A percentile compares a stretch with the other conserved stretches of the same genome.
These are phyloP conservation scores for Penicillium canariense DNA, from an alignment of 495 filamentous ascomycete genomes.

Conservation along the genomic window DNA sequence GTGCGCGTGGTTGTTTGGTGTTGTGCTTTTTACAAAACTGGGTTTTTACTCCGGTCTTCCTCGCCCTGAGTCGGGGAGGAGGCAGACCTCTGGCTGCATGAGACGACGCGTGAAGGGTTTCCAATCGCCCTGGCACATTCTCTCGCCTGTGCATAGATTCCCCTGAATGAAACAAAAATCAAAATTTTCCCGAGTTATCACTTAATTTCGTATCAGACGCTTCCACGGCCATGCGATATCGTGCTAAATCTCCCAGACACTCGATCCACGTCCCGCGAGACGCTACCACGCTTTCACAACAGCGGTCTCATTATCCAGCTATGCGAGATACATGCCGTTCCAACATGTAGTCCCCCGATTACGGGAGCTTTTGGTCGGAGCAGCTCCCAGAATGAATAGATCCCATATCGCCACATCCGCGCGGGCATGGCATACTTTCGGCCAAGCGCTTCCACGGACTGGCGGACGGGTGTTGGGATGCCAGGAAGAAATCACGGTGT, in stretches of 20 bases:
- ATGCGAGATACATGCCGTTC: constrained; percentile 77
- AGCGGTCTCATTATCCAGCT: constrained; percentile 77
- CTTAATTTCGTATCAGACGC: constrained; percentile 18
- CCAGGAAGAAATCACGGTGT: too few relatives aligned
- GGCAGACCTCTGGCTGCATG: constrained; percentile 33
- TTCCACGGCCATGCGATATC: constrained; percentile 77
- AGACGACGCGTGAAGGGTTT: constrained; percentile 45
- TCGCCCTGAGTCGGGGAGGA: neutral
- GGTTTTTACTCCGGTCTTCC: constrained; percentile 24
- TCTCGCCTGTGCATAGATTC: constrained; percentile 51
- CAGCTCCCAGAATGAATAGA: constrained; percentile 74
- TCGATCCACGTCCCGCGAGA: constrained; percentile 91
- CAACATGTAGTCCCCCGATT: constrained; percentile 73
- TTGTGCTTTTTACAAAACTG: constrained; percentile 32
- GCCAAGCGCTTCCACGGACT: neutral
- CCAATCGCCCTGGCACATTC: constrained; percentile 41
- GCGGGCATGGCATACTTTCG: constrained; percentile 57
- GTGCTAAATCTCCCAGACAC: constrained; percentile 74
- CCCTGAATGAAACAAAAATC: constrained; percentile 52
- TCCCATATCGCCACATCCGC: constrained; percentile 81
- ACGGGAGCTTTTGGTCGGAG: constrained; percentile 67
- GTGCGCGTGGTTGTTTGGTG: constrained; percentile 47
- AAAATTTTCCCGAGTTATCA: constrained; percentile 39
- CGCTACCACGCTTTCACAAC: constrained; percentile 67
- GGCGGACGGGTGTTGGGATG: too few relatives aligned